Conservation (phyloP, 768 basidiomycete species). For the Cyclocybe cylindracea region DNA sequence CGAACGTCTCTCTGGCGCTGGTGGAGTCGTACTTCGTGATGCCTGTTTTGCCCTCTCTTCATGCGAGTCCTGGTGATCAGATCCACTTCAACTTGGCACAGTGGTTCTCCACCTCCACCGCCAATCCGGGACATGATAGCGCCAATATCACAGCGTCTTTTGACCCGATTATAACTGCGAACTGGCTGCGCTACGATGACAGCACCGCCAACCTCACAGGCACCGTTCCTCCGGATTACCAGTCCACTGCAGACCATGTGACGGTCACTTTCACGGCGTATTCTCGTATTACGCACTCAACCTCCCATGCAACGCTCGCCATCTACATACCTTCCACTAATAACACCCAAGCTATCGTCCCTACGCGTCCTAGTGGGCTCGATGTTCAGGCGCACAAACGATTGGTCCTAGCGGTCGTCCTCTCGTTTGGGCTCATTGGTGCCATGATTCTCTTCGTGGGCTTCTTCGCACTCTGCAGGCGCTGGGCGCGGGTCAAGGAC, state of each 20-base stretch:
- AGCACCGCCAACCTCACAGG: constrained; percentile 51
- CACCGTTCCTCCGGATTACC: constrained; percentile 43
- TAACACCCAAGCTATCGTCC: constrained; percentile 35
- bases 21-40: constrained; percentile 74
- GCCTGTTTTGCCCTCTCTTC: constrained; percentile 55
- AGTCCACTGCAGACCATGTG: constrained; percentile 42
- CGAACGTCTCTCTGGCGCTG: constrained; percentile 64
- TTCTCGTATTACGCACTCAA: constrained; percentile 65
- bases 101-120: constrained; percentile 56
- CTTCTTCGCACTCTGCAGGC: constrained; percentile 55
- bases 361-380: constrained; percentile 32
- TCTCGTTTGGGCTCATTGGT: constrained; percentile 65
- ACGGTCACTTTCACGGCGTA: constrained; percentile 67
- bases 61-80: constrained; percentile 48
- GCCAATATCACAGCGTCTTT: constrained; percentile 57
- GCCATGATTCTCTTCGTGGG: constrained; percentile 55
- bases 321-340: constrained; percentile 44
- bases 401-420: constrained; percentile 57
- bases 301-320: constrained; percentile 62
- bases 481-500: constrained; percentile 59
- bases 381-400: constrained; percentile 45
- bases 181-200: constrained; percentile 58
- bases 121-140: constrained; percentile 29
- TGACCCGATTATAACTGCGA: constrained; percentile 46
- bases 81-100: constrained; percentile 55